These are phyloP conservation scores for Panicum virgatum DNA, from an alignment of 202 grass and related monocot genomes.

Conservation along the genomic window DNA sequence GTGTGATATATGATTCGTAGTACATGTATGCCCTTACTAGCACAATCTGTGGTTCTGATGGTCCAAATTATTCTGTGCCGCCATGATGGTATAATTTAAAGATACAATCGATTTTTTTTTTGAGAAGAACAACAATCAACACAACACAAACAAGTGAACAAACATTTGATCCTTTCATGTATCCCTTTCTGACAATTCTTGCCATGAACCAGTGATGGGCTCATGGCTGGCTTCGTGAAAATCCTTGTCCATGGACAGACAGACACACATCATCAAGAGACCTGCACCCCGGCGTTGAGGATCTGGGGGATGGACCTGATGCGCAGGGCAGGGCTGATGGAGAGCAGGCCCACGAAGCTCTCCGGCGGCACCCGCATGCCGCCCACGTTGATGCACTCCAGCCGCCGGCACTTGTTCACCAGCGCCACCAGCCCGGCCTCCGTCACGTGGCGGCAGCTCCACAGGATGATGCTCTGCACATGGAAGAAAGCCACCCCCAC, in stretches of 20 bases:
- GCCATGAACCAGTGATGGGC: background rate
- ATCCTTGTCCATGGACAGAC: background rate
- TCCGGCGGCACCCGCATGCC: constrained; percentile 77
- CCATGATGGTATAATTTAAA: no score
- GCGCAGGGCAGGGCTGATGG: constrained; percentile 76
- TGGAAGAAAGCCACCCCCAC: background rate
- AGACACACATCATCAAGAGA: constrained; percentile 16
- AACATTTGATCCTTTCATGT: background rate
- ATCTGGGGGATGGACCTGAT: constrained; percentile 70
- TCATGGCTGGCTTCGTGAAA: background rate
- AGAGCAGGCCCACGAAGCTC: constrained; percentile 62
- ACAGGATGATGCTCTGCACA: constrained; percentile 75
- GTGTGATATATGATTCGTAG: no score
- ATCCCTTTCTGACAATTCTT: background rate
- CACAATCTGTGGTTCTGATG: background rate
- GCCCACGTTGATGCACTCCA: constrained; percentile 90
- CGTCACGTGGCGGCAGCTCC: constrained; percentile 91
- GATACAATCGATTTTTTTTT: background rate
- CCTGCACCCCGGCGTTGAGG: constrained; percentile 51
- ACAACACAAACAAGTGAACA: background rate
- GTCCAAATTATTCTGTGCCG: background rate
- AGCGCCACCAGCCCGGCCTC: constrained; percentile 70
- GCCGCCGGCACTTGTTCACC: constrained; percentile 66
- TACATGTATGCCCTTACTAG: no score
- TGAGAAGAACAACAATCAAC: background rate